Base-by-base conservation (phyloP, 1,284 basidiomycete genomes). In the Puccinia coronata region DNA sequence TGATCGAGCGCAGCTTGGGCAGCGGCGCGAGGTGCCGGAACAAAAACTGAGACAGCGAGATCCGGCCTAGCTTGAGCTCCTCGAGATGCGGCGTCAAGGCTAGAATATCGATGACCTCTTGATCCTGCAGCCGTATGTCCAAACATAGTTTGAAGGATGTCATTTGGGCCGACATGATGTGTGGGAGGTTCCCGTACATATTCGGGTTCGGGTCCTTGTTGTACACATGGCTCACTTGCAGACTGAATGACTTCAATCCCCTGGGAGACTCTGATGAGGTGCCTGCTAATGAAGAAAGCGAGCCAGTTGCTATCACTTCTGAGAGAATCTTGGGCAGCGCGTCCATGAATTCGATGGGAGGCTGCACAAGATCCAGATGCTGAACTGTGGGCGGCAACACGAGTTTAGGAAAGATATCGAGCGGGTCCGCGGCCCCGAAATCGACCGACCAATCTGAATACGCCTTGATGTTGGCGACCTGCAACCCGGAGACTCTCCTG, bases 341-440 rank as follows among this genome's bases (percentile, higher is more conserved):
- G 41, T 67, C 39, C 63, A 67, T 67, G 63, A 67, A 47, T 47
- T 67, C 63, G 23, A 43, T 43, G 36, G 63, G 47, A 43, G 63
- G 63, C 36, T 67, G 63, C 9, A 67, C 63, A n/a, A 67, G 63
- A 18, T 67, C 41, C 1, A 67, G 63, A 47, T 43, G 39, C n/a
- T 67, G 23, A 25, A 67, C 41, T 3, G 63, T 43, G 36, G 39
- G 18, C n/a, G 63, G 63, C 28, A 67, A 67, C 8, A 47, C 39
- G 23, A 67, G 39, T 8, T 67, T 41, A 1, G 11, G 63, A 16
- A 67, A 67, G 39, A 67, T n/a, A 12, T 67, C 63, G 6, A 47
- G 63, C 63, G 39, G 34, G 6, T 43, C 0, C 0, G 43, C 63
- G 63, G n/a, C 39, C 41, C 16, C 63, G 41, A 47, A 47, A 36